These are phyloP conservation scores for Fragaria nilgerrensis DNA, from an alignment of 306 rosid species.

Conservation along the genomic window DNA sequence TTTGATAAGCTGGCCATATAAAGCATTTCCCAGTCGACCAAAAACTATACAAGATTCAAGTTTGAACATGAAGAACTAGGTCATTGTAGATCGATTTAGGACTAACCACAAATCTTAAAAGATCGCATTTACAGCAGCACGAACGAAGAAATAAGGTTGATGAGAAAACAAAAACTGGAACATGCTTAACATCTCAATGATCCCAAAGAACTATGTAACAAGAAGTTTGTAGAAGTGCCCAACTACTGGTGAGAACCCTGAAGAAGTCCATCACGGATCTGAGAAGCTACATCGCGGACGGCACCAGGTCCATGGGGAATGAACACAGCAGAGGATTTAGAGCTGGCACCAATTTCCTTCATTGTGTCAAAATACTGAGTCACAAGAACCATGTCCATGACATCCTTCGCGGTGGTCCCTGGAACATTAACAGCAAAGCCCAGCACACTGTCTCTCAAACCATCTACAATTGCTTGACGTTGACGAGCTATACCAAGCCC, in stretches of 20 bases:
- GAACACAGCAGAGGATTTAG: constrained; percentile 91
- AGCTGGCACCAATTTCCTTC: constrained; percentile 93
- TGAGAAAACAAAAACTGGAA: neutral
- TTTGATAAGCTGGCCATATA: neutral
- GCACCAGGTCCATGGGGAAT: constrained; percentile 97
- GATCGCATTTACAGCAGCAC: neutral
- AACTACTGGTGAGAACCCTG: constrained; percentile 56
- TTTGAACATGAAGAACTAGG: neutral
- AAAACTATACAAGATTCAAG: neutral
- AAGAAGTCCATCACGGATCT: constrained; percentile 91
- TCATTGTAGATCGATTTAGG: neutral
- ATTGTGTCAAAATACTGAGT: constrained; percentile 94
- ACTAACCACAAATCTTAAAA: neutral
- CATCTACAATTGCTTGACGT: constrained; percentile 95
- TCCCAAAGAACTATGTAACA: neutral
- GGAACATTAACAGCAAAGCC: constrained; percentile 91
- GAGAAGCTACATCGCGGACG: constrained; percentile 82
- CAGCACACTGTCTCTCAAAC: constrained; percentile 86
- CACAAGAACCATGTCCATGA: constrained; percentile 98
- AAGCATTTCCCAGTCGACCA: neutral
- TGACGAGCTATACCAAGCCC: constrained; percentile 94
- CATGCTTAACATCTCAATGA: neutral
- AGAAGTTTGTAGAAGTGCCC: neutral
- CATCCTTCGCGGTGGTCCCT: constrained; percentile 85
- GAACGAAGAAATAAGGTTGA: neutral